Evolutionary conservation across 148 eudicot genomes (phyloP).

Genomic region (Chenopodium quinoa): DNA sequence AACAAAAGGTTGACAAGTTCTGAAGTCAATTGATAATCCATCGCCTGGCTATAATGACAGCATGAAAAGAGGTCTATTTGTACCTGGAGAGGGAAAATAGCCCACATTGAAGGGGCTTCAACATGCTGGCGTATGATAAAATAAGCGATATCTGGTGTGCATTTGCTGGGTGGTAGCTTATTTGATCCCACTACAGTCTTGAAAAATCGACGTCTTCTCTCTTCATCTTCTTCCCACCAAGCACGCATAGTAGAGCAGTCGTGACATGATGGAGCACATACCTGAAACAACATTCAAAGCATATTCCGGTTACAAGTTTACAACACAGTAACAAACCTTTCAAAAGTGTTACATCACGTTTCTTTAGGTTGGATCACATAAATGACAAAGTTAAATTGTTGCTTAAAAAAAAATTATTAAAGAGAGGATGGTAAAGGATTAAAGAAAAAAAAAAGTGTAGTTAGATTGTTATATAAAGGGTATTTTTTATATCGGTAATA

Average conservation of each 20-base stretch:
- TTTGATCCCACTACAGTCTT: conserved; percentile 69
- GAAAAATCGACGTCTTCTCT: conserved; percentile 65
- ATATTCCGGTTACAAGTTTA: neutral
- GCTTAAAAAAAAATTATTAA: too few species aligned
- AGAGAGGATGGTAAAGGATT: neutral
- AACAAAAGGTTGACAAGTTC: neutral
- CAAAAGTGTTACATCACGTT: too few species aligned
- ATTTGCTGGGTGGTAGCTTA: conserved; percentile 66
- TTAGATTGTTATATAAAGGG: too few species aligned
- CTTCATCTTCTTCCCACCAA: conserved; percentile 99
- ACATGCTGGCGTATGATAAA: conserved; percentile 84
- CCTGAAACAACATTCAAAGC: conserved; percentile 36
- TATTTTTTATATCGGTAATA: too few species aligned
- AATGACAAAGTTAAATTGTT: neutral
- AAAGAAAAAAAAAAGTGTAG: neutral
- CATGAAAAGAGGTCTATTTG: neutral
- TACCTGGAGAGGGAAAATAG: conserved; percentile 99
- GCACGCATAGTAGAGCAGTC: conserved; percentile 95
- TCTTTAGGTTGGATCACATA: neutral
- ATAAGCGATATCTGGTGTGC: conserved; percentile 75
- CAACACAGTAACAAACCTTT: neutral
- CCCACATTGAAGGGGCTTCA: conserved; percentile 99
- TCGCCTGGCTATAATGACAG: neutral
- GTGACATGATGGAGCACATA: conserved; percentile 98
- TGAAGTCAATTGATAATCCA: neutral